These are phyloP conservation scores for Starmerella scarabaei DNA, from an alignment of 805 yeast genomes.

Conservation along the genomic window DNA sequence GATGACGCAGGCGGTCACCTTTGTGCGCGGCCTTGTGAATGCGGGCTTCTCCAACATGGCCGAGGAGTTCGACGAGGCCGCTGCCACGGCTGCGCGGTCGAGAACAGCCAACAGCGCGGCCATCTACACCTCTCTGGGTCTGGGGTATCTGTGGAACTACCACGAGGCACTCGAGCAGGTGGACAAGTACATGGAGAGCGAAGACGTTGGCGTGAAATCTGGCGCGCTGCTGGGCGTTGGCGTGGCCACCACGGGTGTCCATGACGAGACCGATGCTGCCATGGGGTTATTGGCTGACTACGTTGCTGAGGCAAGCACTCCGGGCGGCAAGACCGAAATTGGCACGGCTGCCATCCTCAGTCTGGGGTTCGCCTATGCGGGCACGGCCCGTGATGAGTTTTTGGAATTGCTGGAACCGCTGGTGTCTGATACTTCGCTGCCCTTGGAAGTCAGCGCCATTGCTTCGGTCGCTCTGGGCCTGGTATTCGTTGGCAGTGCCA, in stretches of 20 bases:
- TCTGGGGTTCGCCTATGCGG: conserved; percentile 88
- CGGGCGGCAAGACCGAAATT: conserved; percentile 28
- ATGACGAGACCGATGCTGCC: conserved; percentile 91
- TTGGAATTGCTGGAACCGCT: conserved; percentile 65
- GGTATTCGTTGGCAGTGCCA: conserved; percentile 87
- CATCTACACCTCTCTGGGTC: conserved; percentile 88
- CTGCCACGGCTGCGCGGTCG: conserved; percentile 9
- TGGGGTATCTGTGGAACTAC: conserved; percentile 81
- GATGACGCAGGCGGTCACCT: conserved; percentile 88
- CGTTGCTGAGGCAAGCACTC: conserved; percentile 38
- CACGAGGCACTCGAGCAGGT: conserved; percentile 79
- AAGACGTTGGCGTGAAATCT: conserved; percentile 66
- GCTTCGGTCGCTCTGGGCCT: conserved; percentile 91
- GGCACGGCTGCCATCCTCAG: conserved; percentile 80
- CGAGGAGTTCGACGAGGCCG: conserved; percentile 47
- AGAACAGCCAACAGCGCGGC: conserved; percentile 41
- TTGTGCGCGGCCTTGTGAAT: conserved; percentile 83
- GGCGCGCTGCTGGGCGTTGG: conserved; percentile 97
- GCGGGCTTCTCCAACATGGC: conserved; percentile 75
- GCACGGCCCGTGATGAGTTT: conserved; percentile 77
- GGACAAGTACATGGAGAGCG: conserved; percentile 77
- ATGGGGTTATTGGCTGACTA: conserved; percentile 70
- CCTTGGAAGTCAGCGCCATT: conserved; percentile 68
- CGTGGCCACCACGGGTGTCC: conserved; percentile 79
- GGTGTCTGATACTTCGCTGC: conserved; percentile 58